A percentile compares a stretch with the other conserved stretches of the same genome.
Conservation (phyloP, 768 basidiomycete genomes). For the Dioszegia aurantiaca region DNA sequence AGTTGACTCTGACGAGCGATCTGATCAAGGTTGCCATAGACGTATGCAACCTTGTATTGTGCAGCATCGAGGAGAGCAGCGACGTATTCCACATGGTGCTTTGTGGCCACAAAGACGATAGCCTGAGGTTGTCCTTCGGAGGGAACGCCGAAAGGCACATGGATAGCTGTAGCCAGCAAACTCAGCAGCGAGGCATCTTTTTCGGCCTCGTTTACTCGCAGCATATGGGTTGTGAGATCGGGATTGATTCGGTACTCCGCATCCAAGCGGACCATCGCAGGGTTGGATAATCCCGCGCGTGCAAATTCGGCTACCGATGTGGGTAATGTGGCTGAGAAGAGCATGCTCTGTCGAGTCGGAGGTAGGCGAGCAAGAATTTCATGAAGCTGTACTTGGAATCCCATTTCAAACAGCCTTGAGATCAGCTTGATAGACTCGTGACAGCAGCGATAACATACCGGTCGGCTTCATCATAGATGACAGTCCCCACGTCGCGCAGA, state of each 20-base stretch:
- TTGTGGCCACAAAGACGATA: slow-evolving; percentile 90
- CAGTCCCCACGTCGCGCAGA: slow-evolving; percentile 77
- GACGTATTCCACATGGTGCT: slow-evolving; percentile 97
- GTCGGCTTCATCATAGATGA: slow-evolving; percentile 97
- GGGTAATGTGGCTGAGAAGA: slow-evolving; percentile 95
- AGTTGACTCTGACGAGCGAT: slow-evolving; percentile 82
- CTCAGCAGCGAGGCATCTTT: slow-evolving; percentile 87
- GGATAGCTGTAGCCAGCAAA: slow-evolving; percentile 58
- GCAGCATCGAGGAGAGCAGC: slow-evolving; percentile 70
- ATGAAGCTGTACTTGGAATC: slow-evolving; percentile 84
- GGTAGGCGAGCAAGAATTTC: slow-evolving; percentile 91
- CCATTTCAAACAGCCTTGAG: slow-evolving; percentile 82
- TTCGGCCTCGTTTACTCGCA: slow-evolving; percentile 84
- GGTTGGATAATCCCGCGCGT: slow-evolving; percentile 85
- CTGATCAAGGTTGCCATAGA: slow-evolving; percentile 94
- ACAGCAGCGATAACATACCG: slow-evolving; percentile 53
- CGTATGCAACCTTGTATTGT: slow-evolving; percentile 86
- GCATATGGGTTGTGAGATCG: slow-evolving; percentile 91
- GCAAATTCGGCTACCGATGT: slow-evolving; percentile 96
- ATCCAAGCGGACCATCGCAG: slow-evolving; percentile 92
- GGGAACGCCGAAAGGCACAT: slow-evolving; percentile 57
- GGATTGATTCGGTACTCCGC: slow-evolving; percentile 92
- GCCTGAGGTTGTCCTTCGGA: slow-evolving; percentile 61
- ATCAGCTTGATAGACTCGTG: slow-evolving; percentile 1
- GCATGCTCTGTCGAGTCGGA: slow-evolving; percentile 77